Percentiles rank a stretch among this genome's conserved stretches.
phyloP scores from a whole-genome alignment of 106 monocot genomes.

The Phalaenopsis equestris region DNA sequence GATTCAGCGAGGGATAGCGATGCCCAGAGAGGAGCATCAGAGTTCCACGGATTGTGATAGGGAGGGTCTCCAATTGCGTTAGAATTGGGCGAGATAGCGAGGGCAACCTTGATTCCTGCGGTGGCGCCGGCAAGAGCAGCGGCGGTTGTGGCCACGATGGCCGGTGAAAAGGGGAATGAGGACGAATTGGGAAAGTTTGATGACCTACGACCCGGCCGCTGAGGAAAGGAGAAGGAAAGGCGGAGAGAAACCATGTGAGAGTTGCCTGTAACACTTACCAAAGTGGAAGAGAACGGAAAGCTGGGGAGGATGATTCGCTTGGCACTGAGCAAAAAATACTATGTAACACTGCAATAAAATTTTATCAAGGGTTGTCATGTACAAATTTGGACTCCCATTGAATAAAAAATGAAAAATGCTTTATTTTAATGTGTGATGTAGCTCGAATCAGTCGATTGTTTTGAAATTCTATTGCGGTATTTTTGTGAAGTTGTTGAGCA shows the following conservation, averaged over 20 bases:
- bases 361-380: no score
- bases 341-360: no score
- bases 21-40: slow-evolving; percentile 37
- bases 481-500: no score
- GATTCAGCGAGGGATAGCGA: slow-evolving; percentile 41
- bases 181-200: neutral
- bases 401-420: no score
- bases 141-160: slow-evolving; percentile 16
- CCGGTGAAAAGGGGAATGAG: neutral
- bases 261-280: neutral
- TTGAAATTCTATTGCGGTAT: no score
- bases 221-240: slow-evolving; percentile 40
- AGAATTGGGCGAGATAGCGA: slow-evolving; percentile 20
- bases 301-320: no score
- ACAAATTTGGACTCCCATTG: no score
- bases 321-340: no score
- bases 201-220: slow-evolving; percentile 7
- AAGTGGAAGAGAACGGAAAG: neutral
- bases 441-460: no score
- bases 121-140: slow-evolving; percentile 18
- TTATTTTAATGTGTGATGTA: no score
- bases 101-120: slow-evolving; percentile 28
- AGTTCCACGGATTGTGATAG: neutral
- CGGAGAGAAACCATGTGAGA: slow-evolving; percentile 43
- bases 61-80: neutral